A percentile compares a stretch with the other conserved stretches of the same genome.
These are phyloP conservation scores for Candida patagonica DNA, from an alignment of 805 yeast species.

Conservation along the genomic window DNA sequence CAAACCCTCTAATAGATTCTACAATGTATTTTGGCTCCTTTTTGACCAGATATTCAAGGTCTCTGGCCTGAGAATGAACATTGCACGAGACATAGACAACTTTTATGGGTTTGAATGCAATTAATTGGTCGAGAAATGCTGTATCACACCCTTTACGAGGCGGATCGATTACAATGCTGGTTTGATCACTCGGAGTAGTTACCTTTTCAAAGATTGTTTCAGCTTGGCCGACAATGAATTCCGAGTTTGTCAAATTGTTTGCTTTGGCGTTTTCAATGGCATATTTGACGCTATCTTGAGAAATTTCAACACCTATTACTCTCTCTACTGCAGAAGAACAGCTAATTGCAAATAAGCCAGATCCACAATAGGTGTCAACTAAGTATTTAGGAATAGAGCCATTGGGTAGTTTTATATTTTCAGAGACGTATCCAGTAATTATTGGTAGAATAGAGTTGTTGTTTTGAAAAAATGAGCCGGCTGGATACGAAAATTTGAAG, in stretches of 20 bases:
- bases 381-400: slow-evolving; percentile 42
- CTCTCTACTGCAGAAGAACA: slow-evolving; percentile 72
- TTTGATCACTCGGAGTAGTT: slow-evolving; percentile 55
- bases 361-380: slow-evolving; percentile 95
- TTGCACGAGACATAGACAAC: slow-evolving; percentile 95
- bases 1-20: slow-evolving; percentile 87
- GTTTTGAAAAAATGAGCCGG: slow-evolving; percentile 95
- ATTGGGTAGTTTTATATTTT: slow-evolving; percentile 46
- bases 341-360: slow-evolving; percentile 85
- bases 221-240: slow-evolving; percentile 85
- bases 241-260: slow-evolving; percentile 70
- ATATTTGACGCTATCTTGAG: slow-evolving; percentile 82
- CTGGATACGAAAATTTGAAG: slow-evolving; percentile 74
- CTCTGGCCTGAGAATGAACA: slow-evolving; percentile 96
- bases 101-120: slow-evolving; percentile 73
- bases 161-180: slow-evolving; percentile 91
- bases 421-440: slow-evolving; percentile 73
- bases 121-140: slow-evolving; percentile 73
- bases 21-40: slow-evolving; percentile 49
- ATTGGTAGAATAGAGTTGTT: slow-evolving; percentile 82
- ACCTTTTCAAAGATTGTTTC: slow-evolving; percentile 70
- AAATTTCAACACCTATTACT: slow-evolving; percentile 89
- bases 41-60: slow-evolving; percentile 70
- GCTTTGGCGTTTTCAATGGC: slow-evolving; percentile 73
- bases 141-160: slow-evolving; percentile 97